A percentile compares a stretch with the other conserved stretches of the same genome.
These are phyloP conservation scores for Filobasidium floriforme DNA, from an alignment of 768 basidiomycete species.

Conservation along the genomic window DNA sequence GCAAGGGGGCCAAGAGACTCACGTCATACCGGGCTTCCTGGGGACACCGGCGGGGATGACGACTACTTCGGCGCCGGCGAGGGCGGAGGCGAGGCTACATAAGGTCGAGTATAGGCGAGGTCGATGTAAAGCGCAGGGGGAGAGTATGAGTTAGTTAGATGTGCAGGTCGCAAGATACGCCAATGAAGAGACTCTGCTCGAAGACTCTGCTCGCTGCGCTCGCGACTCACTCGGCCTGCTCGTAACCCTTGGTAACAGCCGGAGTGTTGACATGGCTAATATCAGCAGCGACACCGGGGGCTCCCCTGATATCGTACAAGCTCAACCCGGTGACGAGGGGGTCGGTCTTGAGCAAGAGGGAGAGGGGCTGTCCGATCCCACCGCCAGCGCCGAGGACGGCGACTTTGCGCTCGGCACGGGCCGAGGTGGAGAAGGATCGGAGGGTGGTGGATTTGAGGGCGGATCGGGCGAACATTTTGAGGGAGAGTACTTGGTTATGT, in stretches of 20 bases:
- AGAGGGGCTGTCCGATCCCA: constrained; percentile 93
- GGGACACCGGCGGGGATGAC: constrained; percentile 99
- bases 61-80: constrained; percentile 82
- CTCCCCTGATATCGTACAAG: constrained; percentile 76
- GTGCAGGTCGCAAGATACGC: too few relatives aligned
- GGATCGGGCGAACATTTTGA: constrained; percentile 41
- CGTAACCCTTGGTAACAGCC: constrained; percentile 68
- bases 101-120: too few relatives aligned
- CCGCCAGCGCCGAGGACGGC: constrained; percentile 90
- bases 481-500: too few relatives aligned
- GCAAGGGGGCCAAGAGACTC: too few relatives aligned
- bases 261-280: constrained; percentile 86
- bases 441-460: constrained; percentile 26
- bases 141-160: too few relatives aligned
- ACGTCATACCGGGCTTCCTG: constrained; percentile 64
- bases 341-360: constrained; percentile 82
- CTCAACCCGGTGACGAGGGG: constrained; percentile 66
- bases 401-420: constrained; percentile 41
- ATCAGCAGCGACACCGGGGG: constrained; percentile 94
- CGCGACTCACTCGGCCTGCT: constrained; percentile 25
- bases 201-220: background rate
- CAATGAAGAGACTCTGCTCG: too few relatives aligned
- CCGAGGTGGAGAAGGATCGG: constrained; percentile 43
- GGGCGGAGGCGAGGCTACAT: constrained; percentile 80
- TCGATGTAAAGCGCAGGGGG: background rate